Evolutionary conservation across 352 stramenopile species (phyloP).

Genomic region (Nothophytophthora sp.): DNA sequence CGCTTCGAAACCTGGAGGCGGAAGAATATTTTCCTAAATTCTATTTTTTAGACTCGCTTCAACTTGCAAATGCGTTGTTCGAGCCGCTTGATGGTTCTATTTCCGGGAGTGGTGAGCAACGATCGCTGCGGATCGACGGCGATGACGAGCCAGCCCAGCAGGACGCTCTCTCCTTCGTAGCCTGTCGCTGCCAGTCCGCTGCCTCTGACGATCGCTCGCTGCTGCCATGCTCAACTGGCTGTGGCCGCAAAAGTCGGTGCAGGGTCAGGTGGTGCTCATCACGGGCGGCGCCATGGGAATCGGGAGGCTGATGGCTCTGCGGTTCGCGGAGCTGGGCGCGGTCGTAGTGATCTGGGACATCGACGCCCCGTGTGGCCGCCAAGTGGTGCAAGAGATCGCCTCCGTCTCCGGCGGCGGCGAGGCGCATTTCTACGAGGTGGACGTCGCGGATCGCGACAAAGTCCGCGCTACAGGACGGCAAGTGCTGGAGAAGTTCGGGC

Average conservation of each 20-base stretch:
- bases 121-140: too few relatives aligned
- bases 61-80: too few relatives aligned
- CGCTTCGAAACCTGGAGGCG: too few relatives aligned
- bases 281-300: conserved; percentile 36
- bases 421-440: conserved; percentile 30
- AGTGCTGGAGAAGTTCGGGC: conserved; percentile 24
- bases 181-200: too few relatives aligned
- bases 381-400: conserved; percentile 37
- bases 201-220: background rate
- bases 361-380: conserved; percentile 23
- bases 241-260: background rate
- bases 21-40: too few relatives aligned
- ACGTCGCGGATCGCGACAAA: conserved; percentile 33
- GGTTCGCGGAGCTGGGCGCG: conserved; percentile 37
- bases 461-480: conserved; percentile 24
- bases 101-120: too few relatives aligned
- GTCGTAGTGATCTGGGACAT: conserved; percentile 45
- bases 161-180: too few relatives aligned
- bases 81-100: too few relatives aligned
- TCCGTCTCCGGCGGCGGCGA: conserved; percentile 12
- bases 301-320: conserved; percentile 36
- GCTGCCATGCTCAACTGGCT: conserved; percentile 1
- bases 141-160: too few relatives aligned
- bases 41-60: too few relatives aligned
- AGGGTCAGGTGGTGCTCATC: conserved; percentile 23